These are phyloP conservation scores for Pharnaceum exiguum DNA, from an alignment of 148 eudicot species.

Conservation along the genomic window DNA sequence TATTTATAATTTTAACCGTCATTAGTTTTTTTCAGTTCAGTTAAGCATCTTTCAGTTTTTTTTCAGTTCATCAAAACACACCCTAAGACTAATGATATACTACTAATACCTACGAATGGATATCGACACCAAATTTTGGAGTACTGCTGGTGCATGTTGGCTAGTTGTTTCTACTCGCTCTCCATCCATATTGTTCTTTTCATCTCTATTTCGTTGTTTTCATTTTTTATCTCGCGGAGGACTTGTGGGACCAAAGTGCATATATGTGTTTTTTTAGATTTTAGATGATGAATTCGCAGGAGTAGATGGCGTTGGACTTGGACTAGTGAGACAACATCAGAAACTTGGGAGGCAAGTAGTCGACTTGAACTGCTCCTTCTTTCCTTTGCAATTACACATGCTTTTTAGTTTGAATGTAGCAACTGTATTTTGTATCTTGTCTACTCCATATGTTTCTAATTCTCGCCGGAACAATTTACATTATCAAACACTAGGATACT, in stretches of 20 bases:
- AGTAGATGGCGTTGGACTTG: constrained; percentile 59
- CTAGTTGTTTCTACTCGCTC: not conserved
- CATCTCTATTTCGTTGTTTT: not conserved
- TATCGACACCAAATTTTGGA: not conserved
- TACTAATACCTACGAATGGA: not conserved
- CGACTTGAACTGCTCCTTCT: constrained; percentile 5
- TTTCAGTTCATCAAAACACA: too few relatives aligned
- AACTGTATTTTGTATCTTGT: not conserved
- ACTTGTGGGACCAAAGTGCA: not conserved
- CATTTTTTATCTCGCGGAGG: not conserved
- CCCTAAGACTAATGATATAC: too few relatives aligned
- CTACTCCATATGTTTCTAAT: not conserved
- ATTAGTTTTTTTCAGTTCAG: too few relatives aligned
- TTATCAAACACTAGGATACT: not conserved
- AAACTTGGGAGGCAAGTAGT: constrained; percentile 52
- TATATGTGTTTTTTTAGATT: not conserved
- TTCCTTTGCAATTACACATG: not conserved
- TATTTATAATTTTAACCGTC: too few relatives aligned
- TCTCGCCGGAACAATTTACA: too few relatives aligned
- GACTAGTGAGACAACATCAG: constrained; percentile 55
- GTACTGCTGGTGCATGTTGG: not conserved
- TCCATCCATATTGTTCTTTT: not conserved
- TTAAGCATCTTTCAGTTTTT: too few relatives aligned
- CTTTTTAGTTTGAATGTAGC: not conserved
- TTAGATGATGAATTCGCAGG: constrained; percentile 31